A percentile compares a stretch with the other conserved stretches of the same genome.
These are phyloP conservation scores for Psidium friedrichsthalianum DNA, from an alignment of 345 rosid species.

Conservation along the genomic window DNA sequence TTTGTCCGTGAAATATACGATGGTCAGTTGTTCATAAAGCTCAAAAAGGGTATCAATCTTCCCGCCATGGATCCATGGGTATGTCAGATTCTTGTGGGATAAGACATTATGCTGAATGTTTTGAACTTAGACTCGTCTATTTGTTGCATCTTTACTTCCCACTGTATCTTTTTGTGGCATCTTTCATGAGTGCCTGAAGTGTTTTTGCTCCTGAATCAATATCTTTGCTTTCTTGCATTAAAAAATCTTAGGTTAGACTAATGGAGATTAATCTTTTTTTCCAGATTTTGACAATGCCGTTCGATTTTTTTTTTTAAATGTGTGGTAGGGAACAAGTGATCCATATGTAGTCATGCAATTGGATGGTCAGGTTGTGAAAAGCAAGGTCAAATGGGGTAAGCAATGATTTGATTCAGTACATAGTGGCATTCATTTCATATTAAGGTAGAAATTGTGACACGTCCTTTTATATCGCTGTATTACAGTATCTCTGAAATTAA, in stretches of 20 bases:
- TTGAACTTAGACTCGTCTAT: neutral
- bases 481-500: neutral
- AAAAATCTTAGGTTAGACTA: neutral
- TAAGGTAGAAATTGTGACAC: neutral
- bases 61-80: constrained; percentile 99
- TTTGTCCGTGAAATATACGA: constrained; percentile 75
- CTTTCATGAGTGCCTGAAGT: neutral
- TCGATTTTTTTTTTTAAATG: neutral
- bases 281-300: neutral
- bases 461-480: neutral
- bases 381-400: constrained; percentile 72
- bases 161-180: neutral
- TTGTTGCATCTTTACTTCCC: neutral
- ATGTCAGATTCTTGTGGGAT: neutral
- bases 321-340: constrained; percentile 72
- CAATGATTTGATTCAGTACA: neutral
- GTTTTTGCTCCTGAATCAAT: neutral
- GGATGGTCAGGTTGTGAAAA: constrained; percentile 83
- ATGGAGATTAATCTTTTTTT: neutral
- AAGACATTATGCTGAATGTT: neutral
- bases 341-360: constrained; percentile 79
- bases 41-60: constrained; percentile 60
- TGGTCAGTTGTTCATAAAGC: constrained; percentile 72
- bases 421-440: neutral
- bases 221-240: neutral